A percentile compares a stretch with the other conserved stretches of the same genome.
Conservation (phyloP, 108 stramenopile species). For the Fragilaria radians region DNA sequence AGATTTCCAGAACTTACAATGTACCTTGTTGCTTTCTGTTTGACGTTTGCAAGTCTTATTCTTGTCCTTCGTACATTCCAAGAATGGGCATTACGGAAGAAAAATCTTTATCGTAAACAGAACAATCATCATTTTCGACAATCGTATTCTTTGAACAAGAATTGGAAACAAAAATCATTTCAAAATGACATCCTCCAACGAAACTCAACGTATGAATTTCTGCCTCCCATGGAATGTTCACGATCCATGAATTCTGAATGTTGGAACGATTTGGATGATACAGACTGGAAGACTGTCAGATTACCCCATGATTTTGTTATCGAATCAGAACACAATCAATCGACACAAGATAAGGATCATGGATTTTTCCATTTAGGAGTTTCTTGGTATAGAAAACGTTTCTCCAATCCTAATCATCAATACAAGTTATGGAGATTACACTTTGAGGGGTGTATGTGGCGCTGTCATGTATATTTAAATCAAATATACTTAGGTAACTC, state of each 20-base stretch:
- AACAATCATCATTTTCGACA: too few species aligned
- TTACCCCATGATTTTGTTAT: not conserved
- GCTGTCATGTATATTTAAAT: not conserved
- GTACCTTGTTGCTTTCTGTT: too few species aligned
- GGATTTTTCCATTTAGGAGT: not conserved
- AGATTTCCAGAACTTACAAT: too few species aligned
- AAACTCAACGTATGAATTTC: not conserved
- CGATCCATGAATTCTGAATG: not conserved
- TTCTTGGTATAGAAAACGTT: not conserved
- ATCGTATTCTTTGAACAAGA: not conserved
- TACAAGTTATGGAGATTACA: not conserved
- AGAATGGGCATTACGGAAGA: too few species aligned
- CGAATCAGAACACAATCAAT: not conserved
- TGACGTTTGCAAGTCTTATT: too few species aligned
- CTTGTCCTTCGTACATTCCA: too few species aligned
- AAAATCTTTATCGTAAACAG: too few species aligned
- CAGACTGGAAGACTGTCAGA: not conserved
- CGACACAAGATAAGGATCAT: not conserved
- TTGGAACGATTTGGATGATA: not conserved
- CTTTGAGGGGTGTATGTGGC: not conserved
- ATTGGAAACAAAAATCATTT: constrained; percentile 1
- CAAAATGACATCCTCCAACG: too few species aligned
- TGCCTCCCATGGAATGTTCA: not conserved
- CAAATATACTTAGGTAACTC: not conserved
- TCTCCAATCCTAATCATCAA: not conserved